These are phyloP conservation scores for Mycena crocata DNA, from an alignment of 768 basidiomycete species.

Conservation along the genomic window DNA sequence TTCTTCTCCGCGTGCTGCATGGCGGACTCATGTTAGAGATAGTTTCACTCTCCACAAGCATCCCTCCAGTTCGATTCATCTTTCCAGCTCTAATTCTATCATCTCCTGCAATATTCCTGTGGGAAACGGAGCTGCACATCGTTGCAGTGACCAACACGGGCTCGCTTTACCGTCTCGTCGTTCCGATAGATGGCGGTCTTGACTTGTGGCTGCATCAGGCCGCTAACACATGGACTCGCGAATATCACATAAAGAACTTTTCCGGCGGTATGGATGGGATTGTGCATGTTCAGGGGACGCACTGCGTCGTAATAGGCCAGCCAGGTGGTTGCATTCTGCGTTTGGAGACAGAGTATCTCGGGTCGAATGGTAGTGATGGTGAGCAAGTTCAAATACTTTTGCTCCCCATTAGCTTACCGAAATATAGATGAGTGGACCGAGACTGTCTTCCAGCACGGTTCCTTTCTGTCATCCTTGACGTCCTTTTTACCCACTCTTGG, in stretches of 20 bases:
- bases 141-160: constrained; percentile 74
- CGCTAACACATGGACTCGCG: constrained; percentile 69
- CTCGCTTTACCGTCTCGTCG: constrained; percentile 77
- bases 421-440: constrained; percentile 78
- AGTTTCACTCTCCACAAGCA: constrained; percentile 73
- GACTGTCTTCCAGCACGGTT: constrained; percentile 69
- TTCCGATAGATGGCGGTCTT: constrained; percentile 66
- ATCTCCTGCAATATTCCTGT: constrained; percentile 72
- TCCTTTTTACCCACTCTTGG: constrained; percentile 71
- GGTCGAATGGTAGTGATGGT: constrained; percentile 70
- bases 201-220: constrained; percentile 70
- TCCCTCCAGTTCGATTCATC: constrained; percentile 79
- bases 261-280: constrained; percentile 57
- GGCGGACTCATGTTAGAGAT: constrained; percentile 82
- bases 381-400: constrained; percentile 40
- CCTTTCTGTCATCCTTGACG: constrained; percentile 75
- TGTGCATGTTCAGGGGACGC: constrained; percentile 75
- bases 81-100: constrained; percentile 79
- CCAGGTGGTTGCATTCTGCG: constrained; percentile 74
- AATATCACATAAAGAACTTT: constrained; percentile 72
- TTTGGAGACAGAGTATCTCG: constrained; percentile 72
- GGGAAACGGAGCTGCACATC: constrained; percentile 72
- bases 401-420: constrained; percentile 32
- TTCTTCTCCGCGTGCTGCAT: constrained; percentile 81
- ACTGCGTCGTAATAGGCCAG: constrained; percentile 73